Evolutionary conservation across 1,284 basidiomycete species (phyloP), one percentile per base, ranked within the genome.

Genomic region (Volvariella volvacea): DNA sequence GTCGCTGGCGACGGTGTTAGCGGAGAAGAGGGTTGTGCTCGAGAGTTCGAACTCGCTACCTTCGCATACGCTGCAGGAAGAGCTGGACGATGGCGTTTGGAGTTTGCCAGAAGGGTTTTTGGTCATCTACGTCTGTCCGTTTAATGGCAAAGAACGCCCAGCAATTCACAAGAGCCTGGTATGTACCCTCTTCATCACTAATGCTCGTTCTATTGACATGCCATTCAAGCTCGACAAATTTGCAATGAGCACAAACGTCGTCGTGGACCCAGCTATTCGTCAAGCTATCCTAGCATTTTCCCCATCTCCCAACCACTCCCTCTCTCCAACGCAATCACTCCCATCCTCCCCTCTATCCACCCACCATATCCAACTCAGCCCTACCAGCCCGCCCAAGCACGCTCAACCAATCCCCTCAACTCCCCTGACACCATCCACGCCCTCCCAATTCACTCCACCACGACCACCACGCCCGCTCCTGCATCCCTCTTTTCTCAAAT

Each of bases 61-160:
- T 15, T 39, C 20, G 28, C 19, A 21, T 3, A 6, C 9, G 21
- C 16, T 25, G 17, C 15, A 19, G 12, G 17, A 30, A 22, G 59
- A 58, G n/a, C 60, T 57, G 20, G 61, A 62, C 39, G 68, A 68
- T 38, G 63, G 68, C 20, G 59, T 63, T 0, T 79, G 78, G 70
- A 71, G 72, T 44, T 59, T 88, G n/a, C 86, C 88, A 1, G 68
- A 78, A 4, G 75, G 73, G 1, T 91, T 90, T 55, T 66, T 89
- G 28, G 60, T 82, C 44, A 71, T 90, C 1, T 88, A 83, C 52
- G 76, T 91, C 4, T 86, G 83, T 60, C 71, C 76, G 14, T 63
- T 70, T 48, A 74, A 86, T 57, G 63, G 74, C 1, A 66, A 65
- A 41, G 83, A 87, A 54, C 67, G 81, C 46, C 86, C 87, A 0